phyloP scores from a whole-genome alignment of 352 stramenopile species.

The Pythium oligandrum region DNA sequence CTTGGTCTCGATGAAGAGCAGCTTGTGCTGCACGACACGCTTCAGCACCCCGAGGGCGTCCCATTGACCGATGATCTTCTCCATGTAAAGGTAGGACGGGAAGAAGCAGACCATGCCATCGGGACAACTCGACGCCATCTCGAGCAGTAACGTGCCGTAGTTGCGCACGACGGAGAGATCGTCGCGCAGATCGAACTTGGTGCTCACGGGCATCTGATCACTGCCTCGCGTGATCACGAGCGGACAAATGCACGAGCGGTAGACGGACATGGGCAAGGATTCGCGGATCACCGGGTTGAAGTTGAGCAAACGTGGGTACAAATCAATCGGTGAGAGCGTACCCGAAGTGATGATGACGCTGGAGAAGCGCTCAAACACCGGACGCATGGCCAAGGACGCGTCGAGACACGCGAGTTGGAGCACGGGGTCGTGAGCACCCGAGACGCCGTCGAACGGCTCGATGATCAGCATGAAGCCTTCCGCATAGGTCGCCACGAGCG shows the following conservation, averaged over 20 bases:
- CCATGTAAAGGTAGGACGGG: slow-evolving; percentile 99
- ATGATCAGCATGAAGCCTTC: slow-evolving; percentile 99
- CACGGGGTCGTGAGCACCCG: slow-evolving; percentile 74
- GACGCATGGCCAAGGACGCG: slow-evolving; percentile 96
- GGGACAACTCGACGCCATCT: slow-evolving; percentile 92
- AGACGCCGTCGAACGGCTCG: slow-evolving; percentile 88
- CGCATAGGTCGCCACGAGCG: slow-evolving; percentile 94
- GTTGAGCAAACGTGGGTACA: slow-evolving; percentile 98
- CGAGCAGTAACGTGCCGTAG: slow-evolving; percentile 94
- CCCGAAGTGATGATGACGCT: slow-evolving; percentile 89
- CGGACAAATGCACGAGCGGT: slow-evolving; percentile 96
- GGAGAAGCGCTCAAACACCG: slow-evolving; percentile 96
- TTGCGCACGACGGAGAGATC: slow-evolving; percentile 94
- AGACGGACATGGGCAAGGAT: slow-evolving; percentile 98
- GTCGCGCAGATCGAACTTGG: slow-evolving; percentile 88
- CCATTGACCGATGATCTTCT: slow-evolving; percentile 97
- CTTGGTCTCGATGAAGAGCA: slow-evolving; percentile 99
- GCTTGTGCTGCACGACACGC: slow-evolving; percentile 94
- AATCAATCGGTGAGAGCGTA: slow-evolving; percentile 98
- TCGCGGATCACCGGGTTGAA: slow-evolving; percentile 96
- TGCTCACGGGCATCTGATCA: slow-evolving; percentile 96
- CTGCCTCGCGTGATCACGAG: slow-evolving; percentile 96
- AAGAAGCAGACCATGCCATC: slow-evolving; percentile 99
- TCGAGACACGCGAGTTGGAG: slow-evolving; percentile 97
- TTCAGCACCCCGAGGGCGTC: slow-evolving; percentile 89